Conservation (phyloP, 169 alveolate species). For the Neospora caninum region DNA sequence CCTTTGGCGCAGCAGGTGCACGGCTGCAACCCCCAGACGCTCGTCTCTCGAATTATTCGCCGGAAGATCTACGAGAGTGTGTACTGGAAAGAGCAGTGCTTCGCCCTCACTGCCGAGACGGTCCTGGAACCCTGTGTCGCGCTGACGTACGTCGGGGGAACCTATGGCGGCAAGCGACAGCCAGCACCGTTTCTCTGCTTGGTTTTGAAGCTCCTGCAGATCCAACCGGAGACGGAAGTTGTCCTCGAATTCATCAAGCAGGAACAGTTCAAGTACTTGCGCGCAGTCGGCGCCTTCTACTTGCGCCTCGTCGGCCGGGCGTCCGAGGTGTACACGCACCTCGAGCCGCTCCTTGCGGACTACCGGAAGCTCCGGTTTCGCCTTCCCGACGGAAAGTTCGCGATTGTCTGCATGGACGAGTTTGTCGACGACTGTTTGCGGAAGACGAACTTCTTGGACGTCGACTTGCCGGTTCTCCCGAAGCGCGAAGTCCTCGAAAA, state of each 20-base stretch:
- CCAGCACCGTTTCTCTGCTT: slow-evolving; percentile 96
- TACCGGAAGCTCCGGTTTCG: slow-evolving; percentile 94
- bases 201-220: slow-evolving; percentile 94
- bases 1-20: slow-evolving; percentile 82
- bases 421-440: slow-evolving; percentile 94
- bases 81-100: slow-evolving; percentile 90
- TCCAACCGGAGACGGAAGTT: slow-evolving; percentile 95
- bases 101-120: slow-evolving; percentile 92
- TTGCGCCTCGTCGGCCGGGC: slow-evolving; percentile 82
- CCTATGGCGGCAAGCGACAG: slow-evolving; percentile 95
- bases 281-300: slow-evolving; percentile 96
- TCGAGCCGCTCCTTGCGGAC: slow-evolving; percentile 96
- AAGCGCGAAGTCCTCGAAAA: slow-evolving; percentile 92
- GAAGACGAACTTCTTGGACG: slow-evolving; percentile 88
- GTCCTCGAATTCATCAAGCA: slow-evolving; percentile 94
- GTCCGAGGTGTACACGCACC: slow-evolving; percentile 79
- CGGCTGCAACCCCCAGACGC: slow-evolving; percentile 89
- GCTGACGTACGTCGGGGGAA: slow-evolving; percentile 96
- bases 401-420: slow-evolving; percentile 95
- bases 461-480: slow-evolving; percentile 92
- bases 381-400: slow-evolving; percentile 85
- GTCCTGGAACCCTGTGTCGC: slow-evolving; percentile 94
- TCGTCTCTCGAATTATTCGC: slow-evolving; percentile 85
- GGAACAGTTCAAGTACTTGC: slow-evolving; percentile 94
- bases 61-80: slow-evolving; percentile 85